Evolutionary conservation across 768 basidiomycete species (phyloP).

Genomic region (Lentinula guzmanii): DNA sequence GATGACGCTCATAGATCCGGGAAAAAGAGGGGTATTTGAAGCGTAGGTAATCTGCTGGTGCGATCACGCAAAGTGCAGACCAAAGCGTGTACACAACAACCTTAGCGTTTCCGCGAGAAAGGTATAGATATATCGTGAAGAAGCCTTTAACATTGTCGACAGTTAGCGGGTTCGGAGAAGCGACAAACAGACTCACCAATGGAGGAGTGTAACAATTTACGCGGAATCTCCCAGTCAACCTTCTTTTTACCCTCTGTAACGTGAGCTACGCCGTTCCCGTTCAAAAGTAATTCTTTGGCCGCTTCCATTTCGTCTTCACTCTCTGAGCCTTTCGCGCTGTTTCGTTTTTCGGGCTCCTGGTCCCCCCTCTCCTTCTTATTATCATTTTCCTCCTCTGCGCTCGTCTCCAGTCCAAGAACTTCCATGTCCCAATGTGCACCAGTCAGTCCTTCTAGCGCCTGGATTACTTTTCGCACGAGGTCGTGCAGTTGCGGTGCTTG

Average conservation of each 20-base stretch:
- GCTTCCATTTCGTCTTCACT: slow-evolving; percentile 1
- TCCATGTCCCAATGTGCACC: neutral
- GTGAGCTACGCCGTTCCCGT: neutral
- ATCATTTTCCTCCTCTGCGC: neutral
- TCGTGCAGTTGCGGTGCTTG: neutral
- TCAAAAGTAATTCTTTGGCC: neutral
- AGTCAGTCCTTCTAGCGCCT: neutral
- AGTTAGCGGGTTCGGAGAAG: neutral
- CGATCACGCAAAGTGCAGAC: slow-evolving; percentile 59
- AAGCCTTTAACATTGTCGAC: slow-evolving; percentile 39
- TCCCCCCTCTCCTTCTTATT: neutral
- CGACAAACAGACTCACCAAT: slow-evolving; percentile 55
- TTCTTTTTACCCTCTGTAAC: slow-evolving; percentile 19
- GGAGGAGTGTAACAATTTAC: slow-evolving; percentile 82
- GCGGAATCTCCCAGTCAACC: slow-evolving; percentile 86
- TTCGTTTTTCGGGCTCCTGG: neutral
- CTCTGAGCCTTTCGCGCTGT: neutral
- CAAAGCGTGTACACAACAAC: slow-evolving; percentile 59
- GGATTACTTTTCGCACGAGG: neutral
- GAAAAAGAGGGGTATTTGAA: slow-evolving; percentile 62
- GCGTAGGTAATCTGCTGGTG: slow-evolving; percentile 72
- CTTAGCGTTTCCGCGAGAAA: slow-evolving; percentile 37
- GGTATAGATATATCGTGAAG: slow-evolving; percentile 54
- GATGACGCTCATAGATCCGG: slow-evolving; percentile 56
- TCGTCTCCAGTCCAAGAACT: neutral